These are phyloP conservation scores for Melastoma candidum DNA, from an alignment of 441 rosid genomes.

Conservation along the genomic window DNA sequence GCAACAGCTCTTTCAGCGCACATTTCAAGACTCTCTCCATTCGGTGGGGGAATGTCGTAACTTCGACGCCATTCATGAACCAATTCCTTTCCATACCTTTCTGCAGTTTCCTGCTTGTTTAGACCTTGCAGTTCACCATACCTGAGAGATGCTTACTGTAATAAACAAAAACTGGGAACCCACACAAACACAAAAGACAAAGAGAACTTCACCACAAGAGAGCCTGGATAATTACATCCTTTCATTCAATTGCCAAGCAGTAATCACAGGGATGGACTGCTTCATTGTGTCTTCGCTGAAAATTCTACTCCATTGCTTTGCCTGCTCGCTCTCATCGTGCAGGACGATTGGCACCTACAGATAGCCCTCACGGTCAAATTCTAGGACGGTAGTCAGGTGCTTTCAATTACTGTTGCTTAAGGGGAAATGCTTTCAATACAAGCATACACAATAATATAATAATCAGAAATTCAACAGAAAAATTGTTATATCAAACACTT, in stretches of 20 bases:
- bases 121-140: constrained; percentile 94
- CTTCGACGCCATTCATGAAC: constrained; percentile 99
- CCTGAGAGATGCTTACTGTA: constrained; percentile 25
- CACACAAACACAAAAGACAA: not conserved
- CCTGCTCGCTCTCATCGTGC: constrained; percentile 72
- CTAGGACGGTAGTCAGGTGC: no score
- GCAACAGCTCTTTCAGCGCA: constrained; percentile 96
- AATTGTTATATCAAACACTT: no score
- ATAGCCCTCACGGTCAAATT: not conserved
- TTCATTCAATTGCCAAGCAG: constrained; percentile 94
- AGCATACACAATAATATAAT: no score
- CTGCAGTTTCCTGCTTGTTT: constrained; percentile 92
- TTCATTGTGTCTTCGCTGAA: constrained; percentile 75
- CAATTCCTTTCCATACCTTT: constrained; percentile 76
- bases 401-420: no score
- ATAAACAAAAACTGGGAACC: not conserved
- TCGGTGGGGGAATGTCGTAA: constrained; percentile 89
- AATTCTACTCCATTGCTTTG: constrained; percentile 75
- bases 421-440: no score
- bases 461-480: no score
- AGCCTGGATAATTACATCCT: constrained; percentile 55
- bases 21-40: constrained; percentile 98
- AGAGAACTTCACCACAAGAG: constrained; percentile 4
- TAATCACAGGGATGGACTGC: constrained; percentile 74
- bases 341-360: constrained; percentile 75